Evolutionary conservation across 495 filamentous ascomycete species (phyloP), one percentile per base, ranked within the genome.

Genomic region (Margaritispora aquatica): DNA sequence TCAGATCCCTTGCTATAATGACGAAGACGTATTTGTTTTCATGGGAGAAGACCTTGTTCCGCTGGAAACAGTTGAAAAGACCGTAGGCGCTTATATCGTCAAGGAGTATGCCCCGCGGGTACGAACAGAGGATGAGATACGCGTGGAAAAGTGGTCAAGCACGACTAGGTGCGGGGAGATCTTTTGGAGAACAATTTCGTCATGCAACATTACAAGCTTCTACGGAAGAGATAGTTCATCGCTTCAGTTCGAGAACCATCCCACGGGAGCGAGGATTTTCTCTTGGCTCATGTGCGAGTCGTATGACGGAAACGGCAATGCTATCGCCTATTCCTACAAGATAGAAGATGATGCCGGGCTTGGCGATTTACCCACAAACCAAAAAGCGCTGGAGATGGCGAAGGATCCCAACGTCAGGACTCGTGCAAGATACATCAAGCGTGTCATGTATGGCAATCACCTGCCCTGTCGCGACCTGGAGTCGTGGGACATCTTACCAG

Each of bases 1-100:
- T 1, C 59, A 62, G 0, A 7, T 72, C 3, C 73, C 73, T 2
- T 38, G 9, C 9, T 76, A 76, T 48, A 4, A 21, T 1, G 67
- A 71, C 41, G 52, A 47, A 26, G 70, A 73, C 46, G 41, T 53
- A 11, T 71, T 68, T 46, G 19, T 71, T 2, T 24, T 70, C 21
- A 48, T 55, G 2, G 60, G 55, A 0, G 26, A 36, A n/a, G 70
- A 70, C 22, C 70, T 71, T 50, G 47, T 72, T 0, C 65, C 71
- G 4, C 68, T 68, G 5, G 29, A 34, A 34, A 15, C 15, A 15
- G 29, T 7, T 5, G 29, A 34, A 21, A 22, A 13, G 20, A 31
- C 20, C 15, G 26, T 44, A 2, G 55, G 7, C 1, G 46, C 50
- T 26, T 54, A 53, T 64, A 34, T 26, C 46, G 11, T 66, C 58